Conservation (phyloP, 495 filamentous ascomycete genomes). For the Entonaema liquescens region DNA sequence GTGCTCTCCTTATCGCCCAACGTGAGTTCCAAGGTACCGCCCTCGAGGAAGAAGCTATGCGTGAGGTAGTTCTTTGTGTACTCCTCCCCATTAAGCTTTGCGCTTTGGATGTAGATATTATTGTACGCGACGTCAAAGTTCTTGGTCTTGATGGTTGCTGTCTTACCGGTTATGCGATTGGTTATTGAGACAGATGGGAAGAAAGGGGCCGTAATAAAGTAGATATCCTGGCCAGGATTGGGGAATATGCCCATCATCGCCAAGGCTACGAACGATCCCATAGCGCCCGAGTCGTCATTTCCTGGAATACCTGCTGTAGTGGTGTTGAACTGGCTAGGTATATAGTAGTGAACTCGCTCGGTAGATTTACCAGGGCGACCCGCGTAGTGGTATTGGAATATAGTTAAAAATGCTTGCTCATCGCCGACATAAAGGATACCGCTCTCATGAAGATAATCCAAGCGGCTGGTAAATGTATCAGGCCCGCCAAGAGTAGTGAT, state of each 20-base stretch:
- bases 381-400: constrained; percentile 73
- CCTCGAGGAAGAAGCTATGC: constrained; percentile 72
- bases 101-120: constrained; percentile 72
- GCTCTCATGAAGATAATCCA: constrained; percentile 67
- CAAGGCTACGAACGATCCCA: constrained; percentile 71
- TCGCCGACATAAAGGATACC: constrained; percentile 71
- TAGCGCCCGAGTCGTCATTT: constrained; percentile 74
- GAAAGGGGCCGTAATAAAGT: constrained; percentile 70
- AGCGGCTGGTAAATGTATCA: constrained; percentile 63
- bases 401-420: constrained; percentile 70
- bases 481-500: constrained; percentile 67
- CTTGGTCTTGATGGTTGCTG: constrained; percentile 65
- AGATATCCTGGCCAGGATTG: constrained; percentile 72
- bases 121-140: constrained; percentile 71
- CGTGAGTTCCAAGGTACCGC: constrained; percentile 67
- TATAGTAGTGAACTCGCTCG: constrained; percentile 68
- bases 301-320: constrained; percentile 68
- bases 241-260: constrained; percentile 74
- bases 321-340: constrained; percentile 69
- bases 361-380: constrained; percentile 70
- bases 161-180: constrained; percentile 65
- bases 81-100: constrained; percentile 65
- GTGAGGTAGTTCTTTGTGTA: constrained; percentile 73
- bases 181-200: constrained; percentile 69
- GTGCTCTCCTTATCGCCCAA: constrained; percentile 69